A percentile compares a stretch with the other conserved stretches of the same genome.
Evolutionary conservation across 768 basidiomycete genomes (phyloP).

Genomic region (Sarcomyxa edulis): DNA sequence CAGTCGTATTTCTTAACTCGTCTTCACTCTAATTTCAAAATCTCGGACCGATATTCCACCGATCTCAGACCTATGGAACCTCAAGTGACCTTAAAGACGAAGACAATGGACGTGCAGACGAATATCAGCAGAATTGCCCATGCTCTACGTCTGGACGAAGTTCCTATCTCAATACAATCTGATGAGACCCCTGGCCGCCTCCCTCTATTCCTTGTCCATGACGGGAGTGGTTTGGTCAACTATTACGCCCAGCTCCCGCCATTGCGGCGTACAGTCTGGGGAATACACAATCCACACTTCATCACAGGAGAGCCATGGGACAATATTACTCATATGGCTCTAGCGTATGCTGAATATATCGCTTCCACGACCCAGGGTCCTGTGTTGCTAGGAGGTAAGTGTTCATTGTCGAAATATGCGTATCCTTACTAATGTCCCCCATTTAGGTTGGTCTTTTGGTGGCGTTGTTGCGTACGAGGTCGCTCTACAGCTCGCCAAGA

Average conservation of each 20-base stretch:
- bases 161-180: slow-evolving; percentile 32
- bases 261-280: slow-evolving; percentile 54
- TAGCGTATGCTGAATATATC: slow-evolving; percentile 40
- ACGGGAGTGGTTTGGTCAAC: slow-evolving; percentile 60
- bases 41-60: neutral
- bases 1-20: slow-evolving; percentile 20
- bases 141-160: slow-evolving; percentile 18
- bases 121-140: slow-evolving; percentile 9
- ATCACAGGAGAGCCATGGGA: slow-evolving; percentile 39
- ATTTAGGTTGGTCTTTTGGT: slow-evolving; percentile 76
- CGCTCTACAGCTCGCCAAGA: slow-evolving; percentile 42
- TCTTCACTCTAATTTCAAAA: neutral
- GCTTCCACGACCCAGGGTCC: slow-evolving; percentile 26
- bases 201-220: slow-evolving; percentile 66
- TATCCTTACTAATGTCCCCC: neutral
- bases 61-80: slow-evolving; percentile 4
- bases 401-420: neutral
- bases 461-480: slow-evolving; percentile 68
- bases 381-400: slow-evolving; percentile 56
- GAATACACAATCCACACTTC: slow-evolving; percentile 53
- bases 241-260: slow-evolving; percentile 43
- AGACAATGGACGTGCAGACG: neutral
- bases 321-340: slow-evolving; percentile 46
- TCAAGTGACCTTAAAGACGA: too few relatives aligned
- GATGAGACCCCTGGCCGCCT: slow-evolving; percentile 11